These are phyloP conservation scores for Pyricularia sp. DNA, from an alignment of 2,329 filamentous ascomycete genomes.

Conservation along the genomic window DNA sequence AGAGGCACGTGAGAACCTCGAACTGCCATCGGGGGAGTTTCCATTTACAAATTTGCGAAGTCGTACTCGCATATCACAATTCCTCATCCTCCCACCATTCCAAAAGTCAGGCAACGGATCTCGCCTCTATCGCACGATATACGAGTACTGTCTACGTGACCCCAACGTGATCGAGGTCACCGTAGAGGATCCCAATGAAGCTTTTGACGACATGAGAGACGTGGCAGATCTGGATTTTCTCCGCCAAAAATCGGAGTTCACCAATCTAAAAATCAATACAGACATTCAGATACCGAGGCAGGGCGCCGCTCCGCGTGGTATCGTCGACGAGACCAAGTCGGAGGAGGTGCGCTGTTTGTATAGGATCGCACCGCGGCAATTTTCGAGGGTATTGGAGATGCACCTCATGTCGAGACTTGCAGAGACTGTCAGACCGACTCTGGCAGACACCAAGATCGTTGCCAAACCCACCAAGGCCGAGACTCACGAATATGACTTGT, in stretches of 20 bases:
- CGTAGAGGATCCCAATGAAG: slow-evolving; percentile 85
- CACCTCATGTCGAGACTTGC: slow-evolving; percentile 52
- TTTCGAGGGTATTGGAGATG: slow-evolving; percentile 62
- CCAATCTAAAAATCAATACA: slow-evolving; percentile 40
- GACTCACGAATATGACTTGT: slow-evolving; percentile 53
- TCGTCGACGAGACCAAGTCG: slow-evolving; percentile 44
- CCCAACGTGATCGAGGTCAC: slow-evolving; percentile 69
- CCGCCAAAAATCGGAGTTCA: slow-evolving; percentile 44
- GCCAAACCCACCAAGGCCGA: slow-evolving; percentile 35
- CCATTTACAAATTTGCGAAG: slow-evolving; percentile 53
- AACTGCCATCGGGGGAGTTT: slow-evolving; percentile 18
- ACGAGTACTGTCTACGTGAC: slow-evolving; percentile 52
- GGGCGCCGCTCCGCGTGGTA: slow-evolving; percentile 32
- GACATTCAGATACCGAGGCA: slow-evolving; percentile 33
- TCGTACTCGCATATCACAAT: slow-evolving; percentile 81
- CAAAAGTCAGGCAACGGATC: slow-evolving; percentile 70
- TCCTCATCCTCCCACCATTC: slow-evolving; percentile 78
- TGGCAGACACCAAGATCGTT: slow-evolving; percentile 27
- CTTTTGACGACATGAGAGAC: slow-evolving; percentile 69
- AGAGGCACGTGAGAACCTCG: slow-evolving; percentile 21
- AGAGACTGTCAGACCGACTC: slow-evolving; percentile 38
- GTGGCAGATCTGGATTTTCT: slow-evolving; percentile 58
- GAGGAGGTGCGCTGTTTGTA: slow-evolving; percentile 43
- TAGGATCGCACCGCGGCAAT: slow-evolving; percentile 69
- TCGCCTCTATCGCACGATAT: slow-evolving; percentile 70